phyloP scores from a whole-genome alignment of 2,329 filamentous ascomycete genomes.

The Curvularia hawaiiensis region DNA sequence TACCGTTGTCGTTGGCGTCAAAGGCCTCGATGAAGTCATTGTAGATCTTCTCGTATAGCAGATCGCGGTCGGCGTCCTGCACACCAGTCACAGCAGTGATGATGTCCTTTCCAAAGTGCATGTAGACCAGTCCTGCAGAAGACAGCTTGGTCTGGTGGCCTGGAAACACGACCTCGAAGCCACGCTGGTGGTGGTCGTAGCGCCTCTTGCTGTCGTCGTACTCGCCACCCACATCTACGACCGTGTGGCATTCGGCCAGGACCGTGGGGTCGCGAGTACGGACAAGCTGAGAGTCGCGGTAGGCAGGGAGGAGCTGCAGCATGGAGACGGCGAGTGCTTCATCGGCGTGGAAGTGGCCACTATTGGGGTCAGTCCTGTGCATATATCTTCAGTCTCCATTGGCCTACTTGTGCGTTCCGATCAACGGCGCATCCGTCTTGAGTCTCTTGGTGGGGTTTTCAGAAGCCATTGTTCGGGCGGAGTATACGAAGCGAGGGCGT shows the following conservation, averaged over 20 bases:
- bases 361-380: constrained; percentile 30
- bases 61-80: constrained; percentile 67
- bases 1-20: constrained; percentile 97
- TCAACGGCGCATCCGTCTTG: constrained; percentile 72
- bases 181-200: constrained; percentile 97
- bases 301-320: constrained; percentile 85
- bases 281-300: constrained; percentile 73
- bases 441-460: constrained; percentile 71
- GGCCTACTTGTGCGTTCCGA: constrained; percentile 84
- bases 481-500: neutral
- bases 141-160: constrained; percentile 85
- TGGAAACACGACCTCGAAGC: constrained; percentile 85
- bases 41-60: constrained; percentile 90
- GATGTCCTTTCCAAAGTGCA: constrained; percentile 90
- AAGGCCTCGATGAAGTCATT: constrained; percentile 92
- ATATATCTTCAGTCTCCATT: neutral
- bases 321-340: constrained; percentile 97
- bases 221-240: constrained; percentile 96
- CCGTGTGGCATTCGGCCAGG: constrained; percentile 85
- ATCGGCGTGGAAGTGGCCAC: constrained; percentile 97
- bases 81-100: constrained; percentile 70
- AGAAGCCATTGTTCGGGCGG: constrained; percentile 34
- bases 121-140: constrained; percentile 90
- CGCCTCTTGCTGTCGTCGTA: constrained; percentile 79
- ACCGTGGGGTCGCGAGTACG: constrained; percentile 84